Conservation (phyloP, 306 rosid species). For the Citrullus colocynthis region DNA sequence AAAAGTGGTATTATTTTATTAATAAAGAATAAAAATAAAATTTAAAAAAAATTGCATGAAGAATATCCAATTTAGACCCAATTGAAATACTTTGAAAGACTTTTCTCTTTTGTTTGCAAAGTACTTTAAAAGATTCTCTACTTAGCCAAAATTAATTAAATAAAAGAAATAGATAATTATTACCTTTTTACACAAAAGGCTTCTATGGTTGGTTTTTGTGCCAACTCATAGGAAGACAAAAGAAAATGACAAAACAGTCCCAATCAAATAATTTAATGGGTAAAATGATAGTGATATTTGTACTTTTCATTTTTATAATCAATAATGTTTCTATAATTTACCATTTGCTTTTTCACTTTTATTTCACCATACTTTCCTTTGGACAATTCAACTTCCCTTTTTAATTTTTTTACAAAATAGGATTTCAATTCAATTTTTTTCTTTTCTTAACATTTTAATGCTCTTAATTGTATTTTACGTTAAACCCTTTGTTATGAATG, state of each 20-base stretch:
- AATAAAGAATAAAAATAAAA: background rate
- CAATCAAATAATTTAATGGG: background rate
- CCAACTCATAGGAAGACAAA: background rate
- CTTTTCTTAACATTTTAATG: no score
- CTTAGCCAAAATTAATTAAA: background rate
- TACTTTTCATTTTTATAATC: background rate
- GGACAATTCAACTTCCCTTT: background rate
- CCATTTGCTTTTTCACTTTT: background rate
- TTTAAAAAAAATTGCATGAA: background rate
- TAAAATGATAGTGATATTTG: background rate
- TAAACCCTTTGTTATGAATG: no score
- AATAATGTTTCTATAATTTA: background rate
- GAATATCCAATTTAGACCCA: slow-evolving; percentile 4
- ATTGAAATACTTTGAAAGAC: background rate
- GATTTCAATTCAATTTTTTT: no score
- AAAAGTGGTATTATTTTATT: background rate
- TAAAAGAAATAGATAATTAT: background rate
- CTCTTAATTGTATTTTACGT: no score
- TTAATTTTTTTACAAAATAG: background rate
- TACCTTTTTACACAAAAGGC: background rate
- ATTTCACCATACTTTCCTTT: background rate
- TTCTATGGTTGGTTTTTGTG: background rate
- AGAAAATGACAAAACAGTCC: background rate
- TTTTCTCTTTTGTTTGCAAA: background rate
- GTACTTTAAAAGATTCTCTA: background rate